phyloP scores from a whole-genome alignment of 2,329 filamentous ascomycete species.

The Fusarium lateritium region DNA sequence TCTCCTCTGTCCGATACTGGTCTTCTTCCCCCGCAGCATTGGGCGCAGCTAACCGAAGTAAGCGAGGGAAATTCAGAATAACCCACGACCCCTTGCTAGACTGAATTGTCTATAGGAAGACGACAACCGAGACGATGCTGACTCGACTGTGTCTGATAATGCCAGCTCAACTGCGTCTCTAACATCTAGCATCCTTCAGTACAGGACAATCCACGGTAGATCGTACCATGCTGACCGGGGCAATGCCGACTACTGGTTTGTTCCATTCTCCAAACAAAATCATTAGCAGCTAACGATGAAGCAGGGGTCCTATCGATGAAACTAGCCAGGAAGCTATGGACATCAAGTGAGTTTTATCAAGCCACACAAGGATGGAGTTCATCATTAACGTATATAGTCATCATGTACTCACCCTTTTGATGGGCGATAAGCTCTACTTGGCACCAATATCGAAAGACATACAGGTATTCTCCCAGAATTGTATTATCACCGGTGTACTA shows the following conservation, averaged over 20 bases:
- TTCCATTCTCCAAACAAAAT: accelerated
- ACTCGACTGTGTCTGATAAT: not conserved
- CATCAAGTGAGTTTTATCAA: not conserved
- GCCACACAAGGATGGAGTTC: accelerated
- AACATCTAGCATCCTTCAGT: conserved; percentile 5
- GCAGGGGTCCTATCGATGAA: conserved; percentile 13
- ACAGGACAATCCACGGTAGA: not conserved
- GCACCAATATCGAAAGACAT: not conserved
- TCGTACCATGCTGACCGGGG: conserved; percentile 2
- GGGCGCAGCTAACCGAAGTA: not conserved
- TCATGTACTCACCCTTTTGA: not conserved
- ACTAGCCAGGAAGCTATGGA: conserved; percentile 10
- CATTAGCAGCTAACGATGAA: not conserved
- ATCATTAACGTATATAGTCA: not conserved
- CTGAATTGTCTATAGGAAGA: not conserved
- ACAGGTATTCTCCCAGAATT: not conserved
- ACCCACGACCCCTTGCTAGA: accelerated
- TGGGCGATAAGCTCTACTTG: not conserved
- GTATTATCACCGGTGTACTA: accelerated
- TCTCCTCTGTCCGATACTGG: too few species aligned
- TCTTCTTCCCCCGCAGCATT: conserved; percentile 5
- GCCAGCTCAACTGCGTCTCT: not conserved
- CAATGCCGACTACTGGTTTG: conserved; percentile 15
- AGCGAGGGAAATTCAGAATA: accelerated
- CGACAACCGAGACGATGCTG: not conserved